Base-by-base conservation (phyloP, 805 yeast genomes). In the Hanseniaspora vineae region DNA sequence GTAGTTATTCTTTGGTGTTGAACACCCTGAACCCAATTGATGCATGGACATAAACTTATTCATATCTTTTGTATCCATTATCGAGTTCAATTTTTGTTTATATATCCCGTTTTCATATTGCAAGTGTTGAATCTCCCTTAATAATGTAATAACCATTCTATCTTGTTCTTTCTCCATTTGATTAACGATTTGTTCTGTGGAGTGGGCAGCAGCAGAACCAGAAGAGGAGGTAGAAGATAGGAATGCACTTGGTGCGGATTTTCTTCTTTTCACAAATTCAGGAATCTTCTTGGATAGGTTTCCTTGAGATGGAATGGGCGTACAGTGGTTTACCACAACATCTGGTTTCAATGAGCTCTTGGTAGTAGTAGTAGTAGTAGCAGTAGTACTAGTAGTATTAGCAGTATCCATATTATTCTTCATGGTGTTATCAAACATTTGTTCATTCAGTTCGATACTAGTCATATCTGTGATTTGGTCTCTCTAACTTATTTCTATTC, bases 81-180 rank as follows among this genome's bases (percentile, higher is more conserved):
- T 13, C 14, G 17, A 13, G 9, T 1, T 12, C 18, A 39, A 64
- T 39, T 39, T 60, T 56, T 37, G 52, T 50, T 42, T 58, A 60
- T 51, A 76, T 58, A 23, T 56, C 53, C 39, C 60, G 64, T 54
- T 75, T 52, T 77, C 81, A 15, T 68, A 71, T 52, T 70, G 72
- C 42, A 77, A 60, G 6, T 48, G 39, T 35, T 70, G 70, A 17
- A 78, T 73, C 53, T 78, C 80, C 52, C 69, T 71, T 71, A 77
- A 68, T 42, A 77, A 58, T 55, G 68, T 70, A 48, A 78, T 60
- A 19, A 78, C 83, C 15, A 77, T 72, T 2, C 78, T 80, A 53
- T 78, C 84, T 58, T 78, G 84, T 55, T 78, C 82, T 49, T 75
- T 69, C 52, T 78, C 84, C 80, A 78, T 74, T 35, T 70, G 65